Evolutionary conservation across 176 grass and related monocot genomes (phyloP), one percentile per base, ranked within the genome.

Genomic region (Hyparrhenia diplandra): DNA sequence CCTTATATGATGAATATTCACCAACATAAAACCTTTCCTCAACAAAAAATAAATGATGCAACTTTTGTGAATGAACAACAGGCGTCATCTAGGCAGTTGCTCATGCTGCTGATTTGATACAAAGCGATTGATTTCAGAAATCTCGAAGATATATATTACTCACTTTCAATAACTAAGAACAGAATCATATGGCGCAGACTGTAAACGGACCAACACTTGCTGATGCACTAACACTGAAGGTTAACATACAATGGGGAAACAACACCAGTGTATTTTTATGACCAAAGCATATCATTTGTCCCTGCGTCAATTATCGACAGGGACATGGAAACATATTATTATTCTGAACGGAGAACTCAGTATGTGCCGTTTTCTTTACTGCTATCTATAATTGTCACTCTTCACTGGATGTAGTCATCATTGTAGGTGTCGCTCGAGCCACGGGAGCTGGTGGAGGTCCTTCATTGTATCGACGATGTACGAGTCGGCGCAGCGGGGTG

Each of bases 361-460:
- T 90, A 86, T 79, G 74, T 90, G 82, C 66, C 67, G 69, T 84
- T 82, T 82, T 83, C 80, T 88, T 71, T 89, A 82, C 69, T 74
- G 62, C 43, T 85, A 91, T 90, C 85, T 83, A 74, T 90, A 55
- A 73, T 13, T 81, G 69, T 71, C 29, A 13, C 41, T 70, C 21
- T 84, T 99, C 93, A 99, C 73, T 96, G 97, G 75, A 99, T 88
- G 80, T 95, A 99, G 49, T 99, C 97, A 29, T 99, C 97, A 11
- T 90, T 89, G 84, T 99, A 99, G 75, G 77, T 96, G 76, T 99
- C 97, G 30, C 89, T 99, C 97, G 0, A 99, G 97, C 97, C 97
- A 99, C 8, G 97, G 97, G 21, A 99, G 83, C 87, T 99, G 97
- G 80, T 95, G 97, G 69, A 99, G 92, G 70, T 99, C 97, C 87